These are phyloP conservation scores for Cladophialophora exuberans DNA, from an alignment of 2,329 filamentous ascomycete genomes.

Conservation along the genomic window DNA sequence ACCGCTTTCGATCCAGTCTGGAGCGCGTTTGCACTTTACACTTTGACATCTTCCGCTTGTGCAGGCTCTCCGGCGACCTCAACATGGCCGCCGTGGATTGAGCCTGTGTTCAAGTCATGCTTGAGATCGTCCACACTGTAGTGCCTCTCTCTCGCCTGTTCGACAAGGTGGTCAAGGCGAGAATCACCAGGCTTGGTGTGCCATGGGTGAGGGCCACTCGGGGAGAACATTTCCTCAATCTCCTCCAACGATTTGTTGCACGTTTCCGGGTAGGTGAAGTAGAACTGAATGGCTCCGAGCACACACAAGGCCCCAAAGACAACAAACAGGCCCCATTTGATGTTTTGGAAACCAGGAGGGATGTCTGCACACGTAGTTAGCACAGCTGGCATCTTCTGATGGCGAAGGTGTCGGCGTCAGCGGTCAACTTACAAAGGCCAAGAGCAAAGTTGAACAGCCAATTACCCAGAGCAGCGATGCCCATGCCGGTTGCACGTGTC, in stretches of 20 bases:
- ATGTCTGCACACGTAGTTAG: too few species aligned
- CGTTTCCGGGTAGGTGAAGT: slow-evolving; percentile 46
- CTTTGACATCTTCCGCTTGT: slow-evolving; percentile 6
- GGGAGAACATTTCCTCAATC: slow-evolving; percentile 43
- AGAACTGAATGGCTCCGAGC: slow-evolving; percentile 50
- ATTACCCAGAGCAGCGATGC: slow-evolving; percentile 58
- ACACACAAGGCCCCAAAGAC: slow-evolving; percentile 54
- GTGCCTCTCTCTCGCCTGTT: slow-evolving; percentile 35
- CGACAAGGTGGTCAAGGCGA: slow-evolving; percentile 37
- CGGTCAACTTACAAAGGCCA: slow-evolving; percentile 61
- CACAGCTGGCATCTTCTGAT: too few species aligned
- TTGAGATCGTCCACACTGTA: slow-evolving; percentile 22
- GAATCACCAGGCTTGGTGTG: slow-evolving; percentile 40
- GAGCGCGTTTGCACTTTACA: too few species aligned
- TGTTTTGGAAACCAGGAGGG: slow-evolving; percentile 62
- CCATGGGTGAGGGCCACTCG: slow-evolving; percentile 37
- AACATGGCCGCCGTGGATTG: slow-evolving; percentile 8
- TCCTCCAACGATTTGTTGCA: slow-evolving; percentile 44
- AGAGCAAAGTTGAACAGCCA: slow-evolving; percentile 65
- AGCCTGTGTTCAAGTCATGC: slow-evolving; percentile 6
- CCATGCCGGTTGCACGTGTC: slow-evolving; percentile 62
- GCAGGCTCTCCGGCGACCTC: slow-evolving; percentile 12
- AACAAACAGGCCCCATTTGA: slow-evolving; percentile 58
- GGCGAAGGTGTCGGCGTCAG: too few species aligned
- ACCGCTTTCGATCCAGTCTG: neutral